These are phyloP conservation scores for Plectosphaerella plurivora DNA, from an alignment of 2,329 filamentous ascomycete species.

Conservation along the genomic window DNA sequence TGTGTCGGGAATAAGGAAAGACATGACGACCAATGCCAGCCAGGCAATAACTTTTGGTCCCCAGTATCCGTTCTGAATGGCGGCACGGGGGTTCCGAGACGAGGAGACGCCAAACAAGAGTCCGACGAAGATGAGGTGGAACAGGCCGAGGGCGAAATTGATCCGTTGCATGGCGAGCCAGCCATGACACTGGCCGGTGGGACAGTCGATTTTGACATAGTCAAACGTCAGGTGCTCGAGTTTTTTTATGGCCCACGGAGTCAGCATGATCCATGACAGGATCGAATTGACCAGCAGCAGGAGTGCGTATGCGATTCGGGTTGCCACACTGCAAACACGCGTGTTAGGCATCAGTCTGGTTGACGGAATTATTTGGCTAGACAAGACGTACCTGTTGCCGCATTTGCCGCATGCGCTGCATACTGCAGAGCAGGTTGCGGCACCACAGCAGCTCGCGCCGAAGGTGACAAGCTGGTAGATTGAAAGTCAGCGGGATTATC, in stretches of 20 bases:
- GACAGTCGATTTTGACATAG: constrained; percentile 93
- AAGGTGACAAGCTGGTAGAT: constrained; percentile 63
- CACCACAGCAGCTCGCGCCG: constrained; percentile 88
- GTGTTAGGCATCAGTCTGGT: constrained; percentile 5
- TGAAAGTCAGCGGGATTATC: constrained; percentile 8
- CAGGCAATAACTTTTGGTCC: constrained; percentile 91
- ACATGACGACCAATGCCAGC: constrained; percentile 80
- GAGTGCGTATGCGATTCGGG: constrained; percentile 92
- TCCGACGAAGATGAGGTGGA: constrained; percentile 82
- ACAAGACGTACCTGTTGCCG: constrained; percentile 70
- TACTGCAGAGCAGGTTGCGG: constrained; percentile 91
- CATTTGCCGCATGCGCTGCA: constrained; percentile 96
- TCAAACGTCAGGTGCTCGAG: constrained; percentile 87
- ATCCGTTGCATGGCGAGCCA: constrained; percentile 97
- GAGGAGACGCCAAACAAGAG: constrained; percentile 82
- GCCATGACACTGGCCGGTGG: constrained; percentile 85
- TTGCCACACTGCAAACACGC: constrained; percentile 67
- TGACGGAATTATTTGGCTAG: background rate
- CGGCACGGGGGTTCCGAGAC: constrained; percentile 81
- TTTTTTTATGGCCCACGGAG: constrained; percentile 96
- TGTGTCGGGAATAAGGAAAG: constrained; percentile 89
- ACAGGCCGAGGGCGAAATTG: constrained; percentile 93
- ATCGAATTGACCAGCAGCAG: constrained; percentile 96
- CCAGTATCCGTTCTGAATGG: constrained; percentile 98
- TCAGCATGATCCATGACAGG: constrained; percentile 98